Base-by-base conservation (phyloP, 352 stramenopile species). In the Pythium vanterpoolii region DNA sequence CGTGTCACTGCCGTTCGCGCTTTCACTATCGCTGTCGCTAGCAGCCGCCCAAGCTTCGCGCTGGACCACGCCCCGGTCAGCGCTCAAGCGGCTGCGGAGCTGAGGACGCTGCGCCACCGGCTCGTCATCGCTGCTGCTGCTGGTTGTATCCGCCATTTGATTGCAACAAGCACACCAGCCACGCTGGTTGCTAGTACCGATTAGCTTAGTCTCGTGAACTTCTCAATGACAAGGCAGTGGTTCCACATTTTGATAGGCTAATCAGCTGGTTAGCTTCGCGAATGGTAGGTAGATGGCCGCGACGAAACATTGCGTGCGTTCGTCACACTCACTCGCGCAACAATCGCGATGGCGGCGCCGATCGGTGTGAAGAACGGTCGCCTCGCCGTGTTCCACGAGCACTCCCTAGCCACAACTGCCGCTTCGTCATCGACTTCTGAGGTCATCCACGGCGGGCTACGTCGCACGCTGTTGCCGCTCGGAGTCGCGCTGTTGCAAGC, bases 301-400 rank as follows among this genome's bases (percentile, higher is more conserved):
- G 11, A 30, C 40, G 10, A 30, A 28, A 30, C 42, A 48, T 8
- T 6, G 39, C 39, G 21, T 0, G 21, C 39, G 10, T 26, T 14
- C n/a, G n/a, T n/a, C n/a, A n/a, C n/a, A 27, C 40, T 3, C 18
- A 27, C 40, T 19, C 49, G 36, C n/a, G n/a, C n/a, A n/a, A 26
- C 34, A 36, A 33, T 27, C 49, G 27, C 57, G 39, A 62, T 53
- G 23, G 73, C 66, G 54, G 52, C 70, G 44, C 60, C 56, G 13
- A 62, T 93, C 13, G 83, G 83, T 45, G 61, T 93, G n/a, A 86
- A 87, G 66, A 74, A 77, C 27, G 77, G 79, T 21, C 63, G 74
- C 44, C 63, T 93, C 50, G 60, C 53, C 44, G 60, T 93, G 44
- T 77, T 90, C 58, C 69, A 75, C 39, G 43, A 52, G 40, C 45